These are phyloP conservation scores for Gymnopus androsaceus DNA, from an alignment of 1,284 basidiomycete genomes.

Conservation along the genomic window DNA sequence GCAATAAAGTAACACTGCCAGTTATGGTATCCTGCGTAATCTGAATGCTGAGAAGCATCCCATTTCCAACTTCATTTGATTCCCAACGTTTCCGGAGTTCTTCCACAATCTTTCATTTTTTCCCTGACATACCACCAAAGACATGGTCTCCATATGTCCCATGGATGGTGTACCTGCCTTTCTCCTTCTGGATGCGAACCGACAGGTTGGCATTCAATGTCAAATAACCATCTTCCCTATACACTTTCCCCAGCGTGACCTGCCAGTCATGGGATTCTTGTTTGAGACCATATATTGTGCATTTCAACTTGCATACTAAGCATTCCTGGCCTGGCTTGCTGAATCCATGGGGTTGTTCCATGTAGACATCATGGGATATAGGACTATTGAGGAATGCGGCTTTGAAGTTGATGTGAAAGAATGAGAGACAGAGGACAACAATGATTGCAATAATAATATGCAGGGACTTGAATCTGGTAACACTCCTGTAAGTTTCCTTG, in stretches of 20 bases:
- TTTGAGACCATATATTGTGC: not conserved
- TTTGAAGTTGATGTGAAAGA: too few species aligned
- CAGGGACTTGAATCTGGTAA: constrained; percentile 22
- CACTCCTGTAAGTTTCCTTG: not conserved
- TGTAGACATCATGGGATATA: too few species aligned
- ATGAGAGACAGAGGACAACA: constrained; percentile 22
- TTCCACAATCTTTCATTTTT: not conserved
- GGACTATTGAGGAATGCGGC: too few species aligned
- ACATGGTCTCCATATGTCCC: not conserved
- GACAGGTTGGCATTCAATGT: not conserved
- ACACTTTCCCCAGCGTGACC: not conserved
- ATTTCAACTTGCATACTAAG: constrained; percentile 18
- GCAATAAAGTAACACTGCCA: too few species aligned
- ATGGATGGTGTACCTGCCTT: not conserved
- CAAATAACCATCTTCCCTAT: not conserved
- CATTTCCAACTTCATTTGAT: too few species aligned
- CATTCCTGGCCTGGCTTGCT: too few species aligned
- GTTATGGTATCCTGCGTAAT: too few species aligned
- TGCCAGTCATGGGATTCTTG: not conserved
- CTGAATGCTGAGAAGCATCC: too few species aligned
- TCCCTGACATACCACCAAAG: not conserved
- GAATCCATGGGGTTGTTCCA: too few species aligned
- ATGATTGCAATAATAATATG: constrained; percentile 25
- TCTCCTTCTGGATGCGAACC: not conserved
- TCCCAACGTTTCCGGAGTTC: not conserved